These are phyloP conservation scores for Xylariales sp. DNA, from an alignment of 2,329 filamentous ascomycete genomes.

Conservation along the genomic window DNA sequence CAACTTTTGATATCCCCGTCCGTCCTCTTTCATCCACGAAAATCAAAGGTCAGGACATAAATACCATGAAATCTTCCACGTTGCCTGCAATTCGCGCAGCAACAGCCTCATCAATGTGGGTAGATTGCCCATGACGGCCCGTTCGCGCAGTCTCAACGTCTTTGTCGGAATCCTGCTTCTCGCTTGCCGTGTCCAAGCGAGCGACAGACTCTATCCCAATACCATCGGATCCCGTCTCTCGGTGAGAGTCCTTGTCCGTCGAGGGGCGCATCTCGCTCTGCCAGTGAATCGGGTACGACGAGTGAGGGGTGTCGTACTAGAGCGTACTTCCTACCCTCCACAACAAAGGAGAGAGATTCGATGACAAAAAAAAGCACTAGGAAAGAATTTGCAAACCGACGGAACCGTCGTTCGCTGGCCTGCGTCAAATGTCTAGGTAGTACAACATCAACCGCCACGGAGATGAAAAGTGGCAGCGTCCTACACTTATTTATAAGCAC, in stretches of 20 bases:
- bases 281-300: not conserved
- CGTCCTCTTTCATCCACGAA: not conserved
- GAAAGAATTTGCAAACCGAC: no score
- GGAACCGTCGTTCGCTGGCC: not conserved
- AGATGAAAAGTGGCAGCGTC: not conserved
- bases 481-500: slow-evolving; percentile 9
- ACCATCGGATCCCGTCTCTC: slow-evolving; percentile 21
- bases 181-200: slow-evolving; percentile 35
- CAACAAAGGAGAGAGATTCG: not conserved
- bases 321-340: not conserved
- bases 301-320: not conserved
- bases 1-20: not conserved
- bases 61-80: slow-evolving; percentile 49
- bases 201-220: slow-evolving; percentile 35
- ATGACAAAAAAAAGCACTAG: no score
- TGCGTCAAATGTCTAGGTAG: not conserved
- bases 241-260: slow-evolving; percentile 17
- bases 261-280: slow-evolving; percentile 29
- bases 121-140: slow-evolving; percentile 23
- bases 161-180: slow-evolving; percentile 38
- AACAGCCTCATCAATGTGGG: slow-evolving; percentile 45
- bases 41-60: not conserved
- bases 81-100: slow-evolving; percentile 47
- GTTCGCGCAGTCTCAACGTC: slow-evolving; percentile 34
- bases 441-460: not conserved